These are phyloP conservation scores for Malus hybrid DNA, from an alignment of 331 rosid genomes.

Conservation along the genomic window DNA sequence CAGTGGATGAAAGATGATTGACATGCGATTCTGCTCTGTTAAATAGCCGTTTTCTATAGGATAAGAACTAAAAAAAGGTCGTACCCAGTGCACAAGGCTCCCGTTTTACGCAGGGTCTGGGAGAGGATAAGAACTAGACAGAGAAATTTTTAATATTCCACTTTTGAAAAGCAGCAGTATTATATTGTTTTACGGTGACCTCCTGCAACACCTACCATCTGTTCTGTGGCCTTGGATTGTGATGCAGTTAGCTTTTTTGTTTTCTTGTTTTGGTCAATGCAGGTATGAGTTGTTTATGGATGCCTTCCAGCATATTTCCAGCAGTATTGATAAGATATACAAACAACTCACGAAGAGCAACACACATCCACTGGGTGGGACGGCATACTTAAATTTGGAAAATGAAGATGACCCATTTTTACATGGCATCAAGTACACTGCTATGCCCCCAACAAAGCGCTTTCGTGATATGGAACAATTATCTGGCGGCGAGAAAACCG, in stretches of 20 bases:
- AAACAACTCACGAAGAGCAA: constrained; percentile 87
- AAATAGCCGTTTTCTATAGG: background rate
- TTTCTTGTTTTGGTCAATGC: constrained; percentile 17
- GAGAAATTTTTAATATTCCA: background rate
- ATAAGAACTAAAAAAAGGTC: background rate
- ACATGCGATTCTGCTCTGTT: background rate
- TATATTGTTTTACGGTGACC: background rate
- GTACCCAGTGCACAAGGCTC: too few relatives aligned
- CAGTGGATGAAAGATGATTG: background rate
- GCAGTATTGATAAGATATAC: constrained; percentile 81
- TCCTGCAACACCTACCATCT: background rate
- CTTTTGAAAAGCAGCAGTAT: background rate
- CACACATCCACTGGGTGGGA: constrained; percentile 93
- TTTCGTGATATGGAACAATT: constrained; percentile 98
- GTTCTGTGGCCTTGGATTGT: background rate
- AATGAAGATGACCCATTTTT: constrained; percentile 96
- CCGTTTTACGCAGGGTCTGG: too few relatives aligned
- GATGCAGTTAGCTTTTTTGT: constrained; percentile 6
- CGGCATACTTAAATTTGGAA: constrained; percentile 93
- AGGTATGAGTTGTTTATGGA: constrained; percentile 90
- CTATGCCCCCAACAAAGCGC: constrained; percentile 99
- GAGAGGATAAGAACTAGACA: background rate
- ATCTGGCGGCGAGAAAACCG: constrained; percentile 98
- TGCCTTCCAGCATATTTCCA: constrained; percentile 81
- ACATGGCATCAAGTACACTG: constrained; percentile 93